Evolutionary conservation across 1,284 basidiomycete genomes (phyloP).

Genomic region (Tilletia walkeri): DNA sequence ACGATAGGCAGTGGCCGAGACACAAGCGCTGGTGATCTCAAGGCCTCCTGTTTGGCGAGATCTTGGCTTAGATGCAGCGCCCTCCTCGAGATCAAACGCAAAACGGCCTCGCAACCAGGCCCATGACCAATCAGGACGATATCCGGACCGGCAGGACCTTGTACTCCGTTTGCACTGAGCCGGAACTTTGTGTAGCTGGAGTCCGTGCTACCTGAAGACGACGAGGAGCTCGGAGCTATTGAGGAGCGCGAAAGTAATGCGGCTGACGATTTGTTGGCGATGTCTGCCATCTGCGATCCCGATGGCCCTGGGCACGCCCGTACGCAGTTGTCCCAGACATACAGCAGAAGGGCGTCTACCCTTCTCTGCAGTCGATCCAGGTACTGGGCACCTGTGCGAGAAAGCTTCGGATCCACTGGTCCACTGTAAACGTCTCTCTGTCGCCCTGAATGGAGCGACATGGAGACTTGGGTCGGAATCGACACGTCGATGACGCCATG

Average conservation of each 20-base stretch:
- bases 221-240: neutral
- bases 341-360: neutral
- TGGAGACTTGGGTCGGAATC: conserved; percentile 1
- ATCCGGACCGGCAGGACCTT: neutral
- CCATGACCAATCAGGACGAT: conserved; percentile 19
- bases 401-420: neutral
- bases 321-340: neutral
- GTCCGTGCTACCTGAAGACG: neutral
- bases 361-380: neutral
- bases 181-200: neutral
- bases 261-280: neutral
- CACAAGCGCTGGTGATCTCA: neutral
- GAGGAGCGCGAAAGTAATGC: neutral
- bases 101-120: conserved; percentile 12
- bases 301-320: neutral
- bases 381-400: neutral
- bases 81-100: conserved; percentile 1
- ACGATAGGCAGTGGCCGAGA: neutral
- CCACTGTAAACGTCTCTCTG: neutral
- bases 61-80: neutral
- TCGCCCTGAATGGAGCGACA: neutral
- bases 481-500: conserved; percentile 15
- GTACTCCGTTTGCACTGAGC: neutral
- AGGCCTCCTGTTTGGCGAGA: neutral
- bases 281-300: neutral